These are phyloP conservation scores for Ceriops decandra DNA, from an alignment of 345 rosid genomes.

Conservation along the genomic window DNA sequence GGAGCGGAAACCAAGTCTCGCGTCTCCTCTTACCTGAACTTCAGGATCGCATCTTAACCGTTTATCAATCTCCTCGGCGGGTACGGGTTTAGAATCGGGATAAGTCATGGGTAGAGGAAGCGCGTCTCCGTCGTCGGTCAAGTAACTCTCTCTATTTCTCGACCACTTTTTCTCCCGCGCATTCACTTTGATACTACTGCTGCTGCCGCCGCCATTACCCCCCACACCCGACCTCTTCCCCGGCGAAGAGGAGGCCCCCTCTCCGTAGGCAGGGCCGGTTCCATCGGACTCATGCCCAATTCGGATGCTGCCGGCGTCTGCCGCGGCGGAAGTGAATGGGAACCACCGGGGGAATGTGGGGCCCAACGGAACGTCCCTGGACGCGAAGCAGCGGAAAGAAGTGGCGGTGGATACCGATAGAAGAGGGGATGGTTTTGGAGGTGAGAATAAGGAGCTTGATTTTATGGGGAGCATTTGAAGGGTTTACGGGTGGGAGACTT, in stretches of 20 bases:
- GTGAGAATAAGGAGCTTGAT: constrained; percentile 41
- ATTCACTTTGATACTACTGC: constrained; percentile 42
- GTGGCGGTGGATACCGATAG: constrained; percentile 23
- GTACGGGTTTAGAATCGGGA: constrained; percentile 74
- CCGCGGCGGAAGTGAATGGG: constrained; percentile 38
- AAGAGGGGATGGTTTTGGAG: constrained; percentile 36
- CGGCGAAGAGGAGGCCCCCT: constrained; percentile 1
- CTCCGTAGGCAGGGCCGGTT: constrained; percentile 18
- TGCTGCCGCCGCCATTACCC: constrained; percentile 22
- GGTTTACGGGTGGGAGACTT: constrained; percentile 8
- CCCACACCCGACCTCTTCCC: constrained; percentile 16
- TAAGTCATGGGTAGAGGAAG: constrained; percentile 97
- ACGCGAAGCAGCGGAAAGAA: constrained; percentile 60
- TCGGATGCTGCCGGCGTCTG: constrained; percentile 47
- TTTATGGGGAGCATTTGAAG: constrained; percentile 53
- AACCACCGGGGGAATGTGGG: constrained; percentile 38
- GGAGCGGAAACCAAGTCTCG: too few species aligned
- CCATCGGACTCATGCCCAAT: constrained; percentile 45
- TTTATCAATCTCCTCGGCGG: constrained; percentile 68
- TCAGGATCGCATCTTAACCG: constrained; percentile 74
- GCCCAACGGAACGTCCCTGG: constrained; percentile 52
- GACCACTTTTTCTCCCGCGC: constrained; percentile 76
- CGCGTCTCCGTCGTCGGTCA: constrained; percentile 61
- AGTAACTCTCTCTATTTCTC: constrained; percentile 72
- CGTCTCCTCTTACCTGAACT: constrained; percentile 44